phyloP scores from a whole-genome alignment of 1,284 basidiomycete genomes.

The Wallemia hederae region DNA sequence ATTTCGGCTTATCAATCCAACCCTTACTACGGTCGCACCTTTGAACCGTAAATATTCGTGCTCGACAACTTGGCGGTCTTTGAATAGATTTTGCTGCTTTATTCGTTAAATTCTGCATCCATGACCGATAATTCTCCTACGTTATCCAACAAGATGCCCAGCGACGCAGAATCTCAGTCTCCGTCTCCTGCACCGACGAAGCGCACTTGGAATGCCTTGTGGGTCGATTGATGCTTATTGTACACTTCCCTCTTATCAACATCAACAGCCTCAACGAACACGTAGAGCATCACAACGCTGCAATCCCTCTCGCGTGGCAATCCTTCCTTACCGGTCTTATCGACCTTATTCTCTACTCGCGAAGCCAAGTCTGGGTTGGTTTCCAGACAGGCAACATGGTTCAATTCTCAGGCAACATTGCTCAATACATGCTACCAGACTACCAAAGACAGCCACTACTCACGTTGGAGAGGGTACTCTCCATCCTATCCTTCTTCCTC shows the following conservation, averaged over 20 bases:
- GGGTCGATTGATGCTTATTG: not conserved
- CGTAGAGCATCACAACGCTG: conserved; percentile 8
- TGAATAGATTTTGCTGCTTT: too few relatives aligned
- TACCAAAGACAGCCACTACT: conserved; percentile 7
- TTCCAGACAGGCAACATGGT: conserved; percentile 13
- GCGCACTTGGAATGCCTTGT: not conserved
- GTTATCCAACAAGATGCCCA: not conserved
- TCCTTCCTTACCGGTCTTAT: conserved; percentile 10
- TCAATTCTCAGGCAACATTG: conserved; percentile 9
- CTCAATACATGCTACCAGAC: conserved; percentile 10
- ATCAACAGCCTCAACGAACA: conserved; percentile 8
- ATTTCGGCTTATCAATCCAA: too few relatives aligned
- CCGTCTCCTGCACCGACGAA: not conserved
- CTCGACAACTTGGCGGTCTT: not conserved
- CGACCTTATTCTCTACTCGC: conserved; percentile 10
- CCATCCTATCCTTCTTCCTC: conserved; percentile 9
- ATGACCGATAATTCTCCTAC: not conserved
- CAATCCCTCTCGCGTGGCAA: conserved; percentile 10
- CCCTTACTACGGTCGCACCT: not conserved
- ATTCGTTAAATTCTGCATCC: not conserved
- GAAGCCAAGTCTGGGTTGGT: conserved; percentile 9
- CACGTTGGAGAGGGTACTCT: conserved; percentile 9
- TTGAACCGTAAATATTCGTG: not conserved
- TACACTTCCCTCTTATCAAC: not conserved
- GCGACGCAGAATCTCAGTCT: not conserved